A percentile compares a stretch with the other conserved stretches of the same genome.
These are phyloP conservation scores for Colletotrichum agaves DNA, from an alignment of 2,329 filamentous ascomycete genomes.

Conservation along the genomic window DNA sequence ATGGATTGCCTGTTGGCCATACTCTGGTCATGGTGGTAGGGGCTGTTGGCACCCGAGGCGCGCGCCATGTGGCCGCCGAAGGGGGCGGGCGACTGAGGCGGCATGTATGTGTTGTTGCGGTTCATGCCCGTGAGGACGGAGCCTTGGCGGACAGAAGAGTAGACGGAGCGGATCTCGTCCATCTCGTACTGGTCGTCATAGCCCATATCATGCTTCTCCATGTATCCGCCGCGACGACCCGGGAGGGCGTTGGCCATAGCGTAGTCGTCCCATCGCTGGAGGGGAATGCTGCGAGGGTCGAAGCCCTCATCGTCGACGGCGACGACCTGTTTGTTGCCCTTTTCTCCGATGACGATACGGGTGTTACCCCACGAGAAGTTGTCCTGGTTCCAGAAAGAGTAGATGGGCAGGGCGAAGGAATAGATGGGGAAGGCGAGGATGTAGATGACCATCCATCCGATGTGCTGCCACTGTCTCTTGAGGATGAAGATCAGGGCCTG, in stretches of 20 bases:
- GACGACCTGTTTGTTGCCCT: slow-evolving; percentile 89
- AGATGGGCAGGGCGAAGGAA: slow-evolving; percentile 89
- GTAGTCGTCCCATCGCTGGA: slow-evolving; percentile 98
- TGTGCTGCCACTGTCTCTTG: slow-evolving; percentile 97
- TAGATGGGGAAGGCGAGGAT: slow-evolving; percentile 95
- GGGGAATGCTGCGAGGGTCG: slow-evolving; percentile 90
- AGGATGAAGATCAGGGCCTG: slow-evolving; percentile 97
- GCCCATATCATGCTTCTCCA: slow-evolving; percentile 71
- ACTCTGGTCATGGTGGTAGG: slow-evolving; percentile 57
- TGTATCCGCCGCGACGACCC: slow-evolving; percentile 80
- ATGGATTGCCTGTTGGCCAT: slow-evolving; percentile 76
- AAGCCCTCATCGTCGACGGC: slow-evolving; percentile 87
- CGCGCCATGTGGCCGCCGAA: slow-evolving; percentile 63
- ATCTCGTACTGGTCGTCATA: slow-evolving; percentile 90
- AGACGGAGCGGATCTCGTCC: slow-evolving; percentile 97
- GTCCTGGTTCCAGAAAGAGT: slow-evolving; percentile 99
- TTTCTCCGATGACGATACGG: slow-evolving; percentile 94
- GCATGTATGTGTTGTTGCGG: slow-evolving; percentile 76
- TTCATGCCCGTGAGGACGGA: slow-evolving; percentile 89
- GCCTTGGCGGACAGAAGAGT: slow-evolving; percentile 89
- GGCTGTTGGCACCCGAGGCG: slow-evolving; percentile 54
- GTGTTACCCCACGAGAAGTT: slow-evolving; percentile 99
- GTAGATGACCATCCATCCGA: slow-evolving; percentile 99
- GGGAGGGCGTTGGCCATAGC: slow-evolving; percentile 87
- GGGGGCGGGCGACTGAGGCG: slow-evolving; percentile 82